A percentile compares a stretch with the other conserved stretches of the same genome.
phyloP scores from a whole-genome alignment of 179 eudicot species.

The Sideroxylon spinosum region DNA sequence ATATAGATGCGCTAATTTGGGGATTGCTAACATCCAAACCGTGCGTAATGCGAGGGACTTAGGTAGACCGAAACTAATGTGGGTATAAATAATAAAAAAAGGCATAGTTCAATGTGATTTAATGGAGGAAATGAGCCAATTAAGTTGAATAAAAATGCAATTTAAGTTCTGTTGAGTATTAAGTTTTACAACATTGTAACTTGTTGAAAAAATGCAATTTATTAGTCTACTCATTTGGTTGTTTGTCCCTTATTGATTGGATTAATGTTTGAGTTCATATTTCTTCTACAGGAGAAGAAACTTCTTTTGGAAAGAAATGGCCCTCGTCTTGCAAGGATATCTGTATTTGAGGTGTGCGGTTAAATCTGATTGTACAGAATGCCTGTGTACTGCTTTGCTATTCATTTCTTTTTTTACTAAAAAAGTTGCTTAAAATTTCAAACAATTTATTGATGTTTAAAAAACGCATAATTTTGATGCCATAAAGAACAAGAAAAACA shows the following conservation, averaged over 20 bases:
- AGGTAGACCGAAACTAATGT: no score
- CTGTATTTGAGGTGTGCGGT: conserved; percentile 76
- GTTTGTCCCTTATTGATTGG: background rate
- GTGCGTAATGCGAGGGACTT: no score
- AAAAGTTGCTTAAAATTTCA: background rate
- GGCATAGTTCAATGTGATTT: no score
- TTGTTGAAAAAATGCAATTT: background rate
- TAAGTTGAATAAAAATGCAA: no score
- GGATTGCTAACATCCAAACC: no score
- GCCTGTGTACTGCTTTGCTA: background rate
- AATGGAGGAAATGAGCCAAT: no score
- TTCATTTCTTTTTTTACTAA: background rate
- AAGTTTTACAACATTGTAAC: background rate
- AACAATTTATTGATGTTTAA: background rate
- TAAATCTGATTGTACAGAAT: background rate
- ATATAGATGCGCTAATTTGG: no score
- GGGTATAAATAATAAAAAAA: no score
- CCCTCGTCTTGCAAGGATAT: conserved; percentile 74
- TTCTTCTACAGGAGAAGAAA: conserved; percentile 65
- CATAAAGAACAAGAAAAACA: background rate
- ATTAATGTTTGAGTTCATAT: conserved; percentile 8
- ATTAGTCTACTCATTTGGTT: background rate
- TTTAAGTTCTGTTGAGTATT: no score
- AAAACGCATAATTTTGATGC: background rate
- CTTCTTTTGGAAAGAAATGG: conserved; percentile 84